phyloP scores from a whole-genome alignment of 768 basidiomycete species.

The Phaffia tasmanica region DNA sequence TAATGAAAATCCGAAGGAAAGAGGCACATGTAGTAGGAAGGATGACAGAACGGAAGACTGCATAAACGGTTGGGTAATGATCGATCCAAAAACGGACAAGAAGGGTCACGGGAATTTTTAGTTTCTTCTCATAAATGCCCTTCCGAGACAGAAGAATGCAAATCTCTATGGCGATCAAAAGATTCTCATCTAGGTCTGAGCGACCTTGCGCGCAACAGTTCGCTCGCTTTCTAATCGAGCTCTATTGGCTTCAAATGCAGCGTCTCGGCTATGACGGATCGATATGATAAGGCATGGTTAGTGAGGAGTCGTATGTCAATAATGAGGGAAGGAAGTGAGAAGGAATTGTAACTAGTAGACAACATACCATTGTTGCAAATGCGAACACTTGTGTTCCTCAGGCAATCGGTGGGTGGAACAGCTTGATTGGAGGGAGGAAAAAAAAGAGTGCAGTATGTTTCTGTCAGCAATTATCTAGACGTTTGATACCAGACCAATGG shows the following conservation, averaged over 20 bases:
- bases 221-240: slow-evolving; percentile 21
- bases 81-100: neutral
- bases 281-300: neutral
- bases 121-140: too few species aligned
- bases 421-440: slow-evolving; percentile 1
- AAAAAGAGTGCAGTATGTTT: neutral
- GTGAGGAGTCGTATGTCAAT: neutral
- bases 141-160: too few species aligned
- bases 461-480: too few species aligned
- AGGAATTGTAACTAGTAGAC: neutral
- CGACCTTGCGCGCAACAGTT: slow-evolving; percentile 23
- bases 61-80: neutral
- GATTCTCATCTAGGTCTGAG: neutral
- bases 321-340: neutral
- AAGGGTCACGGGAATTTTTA: too few species aligned
- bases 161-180: too few species aligned
- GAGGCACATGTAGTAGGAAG: neutral
- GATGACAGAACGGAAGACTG: neutral
- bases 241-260: slow-evolving; percentile 26
- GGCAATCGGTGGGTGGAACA: slow-evolving; percentile 24
- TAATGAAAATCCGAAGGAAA: too few species aligned
- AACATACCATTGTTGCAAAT: slow-evolving; percentile 21
- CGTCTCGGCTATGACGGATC: slow-evolving; percentile 16
- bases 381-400: slow-evolving; percentile 19
- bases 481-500: too few species aligned